Evolutionary conservation across 768 basidiomycete genomes (phyloP).

Genomic region (Filobasidium wieringae): DNA sequence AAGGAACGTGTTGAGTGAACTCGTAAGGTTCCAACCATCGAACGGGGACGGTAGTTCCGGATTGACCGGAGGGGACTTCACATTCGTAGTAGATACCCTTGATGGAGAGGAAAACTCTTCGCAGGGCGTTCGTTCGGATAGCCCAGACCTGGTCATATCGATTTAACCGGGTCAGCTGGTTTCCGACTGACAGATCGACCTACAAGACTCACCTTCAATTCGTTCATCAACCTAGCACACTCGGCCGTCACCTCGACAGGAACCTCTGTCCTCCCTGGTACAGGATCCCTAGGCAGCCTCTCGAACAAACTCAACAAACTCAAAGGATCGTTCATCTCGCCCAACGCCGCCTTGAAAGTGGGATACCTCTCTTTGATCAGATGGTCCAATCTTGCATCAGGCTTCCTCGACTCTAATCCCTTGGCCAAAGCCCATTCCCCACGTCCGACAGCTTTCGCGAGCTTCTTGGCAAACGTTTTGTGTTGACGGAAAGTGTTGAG

Average conservation of each 20-base stretch:
- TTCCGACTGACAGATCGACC: neutral
- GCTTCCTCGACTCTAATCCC: constrained; percentile 83
- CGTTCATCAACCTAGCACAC: constrained; percentile 75
- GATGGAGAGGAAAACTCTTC: constrained; percentile 88
- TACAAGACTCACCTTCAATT: constrained; percentile 52
- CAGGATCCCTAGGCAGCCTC: constrained; percentile 71
- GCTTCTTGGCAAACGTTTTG: constrained; percentile 95
- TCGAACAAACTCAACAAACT: constrained; percentile 92
- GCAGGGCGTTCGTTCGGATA: constrained; percentile 70
- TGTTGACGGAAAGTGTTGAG: constrained; percentile 87
- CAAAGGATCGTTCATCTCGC: constrained; percentile 93
- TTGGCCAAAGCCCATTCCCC: constrained; percentile 94
- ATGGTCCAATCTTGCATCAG: constrained; percentile 82
- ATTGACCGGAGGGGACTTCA: constrained; percentile 53
- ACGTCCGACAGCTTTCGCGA: constrained; percentile 79
- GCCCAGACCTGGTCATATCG: constrained; percentile 60
- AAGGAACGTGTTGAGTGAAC: constrained; percentile 90
- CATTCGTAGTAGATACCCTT: constrained; percentile 98
- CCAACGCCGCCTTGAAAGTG: constrained; percentile 85
- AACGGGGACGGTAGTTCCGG: constrained; percentile 65
- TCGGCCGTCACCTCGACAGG: constrained; percentile 76
- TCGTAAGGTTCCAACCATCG: constrained; percentile 91
- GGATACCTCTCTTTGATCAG: constrained; percentile 99
- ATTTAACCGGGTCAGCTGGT: neutral
- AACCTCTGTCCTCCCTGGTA: constrained; percentile 42